phyloP scores from a whole-genome alignment of 2,329 filamentous ascomycete genomes.

The Colletotrichum coccodes region DNA sequence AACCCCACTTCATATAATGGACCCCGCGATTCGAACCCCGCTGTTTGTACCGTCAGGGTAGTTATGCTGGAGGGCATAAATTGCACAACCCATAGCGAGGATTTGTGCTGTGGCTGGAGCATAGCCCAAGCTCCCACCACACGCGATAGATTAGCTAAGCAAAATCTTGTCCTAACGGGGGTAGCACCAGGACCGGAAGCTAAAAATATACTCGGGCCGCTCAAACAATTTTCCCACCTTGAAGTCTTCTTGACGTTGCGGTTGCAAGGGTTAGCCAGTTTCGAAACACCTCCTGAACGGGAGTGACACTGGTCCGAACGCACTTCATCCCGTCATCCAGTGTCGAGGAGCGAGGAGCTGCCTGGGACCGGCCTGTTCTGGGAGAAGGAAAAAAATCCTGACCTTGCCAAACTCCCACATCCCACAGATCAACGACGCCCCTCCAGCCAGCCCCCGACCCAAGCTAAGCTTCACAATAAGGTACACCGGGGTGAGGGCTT shows the following conservation, averaged over 20 bases:
- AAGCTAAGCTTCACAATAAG: conserved; percentile 29
- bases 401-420: conserved; percentile 3
- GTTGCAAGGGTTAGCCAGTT: conserved; percentile 21
- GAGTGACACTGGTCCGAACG: conserved; percentile 28
- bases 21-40: conserved; percentile 23
- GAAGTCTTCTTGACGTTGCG: neutral
- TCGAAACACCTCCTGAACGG: conserved; percentile 30
- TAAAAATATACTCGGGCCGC: conserved; percentile 17
- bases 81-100: neutral
- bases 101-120: neutral
- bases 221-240: conserved; percentile 20
- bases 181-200: neutral
- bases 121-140: neutral
- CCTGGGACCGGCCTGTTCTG: conserved; percentile 15
- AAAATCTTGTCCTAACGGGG: neutral
- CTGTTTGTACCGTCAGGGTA: neutral
- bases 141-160: neutral
- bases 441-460: too few relatives aligned
- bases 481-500: conserved; percentile 30
- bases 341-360: neutral
- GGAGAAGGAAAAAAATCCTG: neutral
- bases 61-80: neutral
- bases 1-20: conserved; percentile 26
- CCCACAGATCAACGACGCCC: neutral
- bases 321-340: conserved; percentile 15